Evolutionary conservation across 1,139 yeast species (phyloP), one percentile per base, ranked within the genome.

Genomic region (Zygosaccharomyces sapae): DNA sequence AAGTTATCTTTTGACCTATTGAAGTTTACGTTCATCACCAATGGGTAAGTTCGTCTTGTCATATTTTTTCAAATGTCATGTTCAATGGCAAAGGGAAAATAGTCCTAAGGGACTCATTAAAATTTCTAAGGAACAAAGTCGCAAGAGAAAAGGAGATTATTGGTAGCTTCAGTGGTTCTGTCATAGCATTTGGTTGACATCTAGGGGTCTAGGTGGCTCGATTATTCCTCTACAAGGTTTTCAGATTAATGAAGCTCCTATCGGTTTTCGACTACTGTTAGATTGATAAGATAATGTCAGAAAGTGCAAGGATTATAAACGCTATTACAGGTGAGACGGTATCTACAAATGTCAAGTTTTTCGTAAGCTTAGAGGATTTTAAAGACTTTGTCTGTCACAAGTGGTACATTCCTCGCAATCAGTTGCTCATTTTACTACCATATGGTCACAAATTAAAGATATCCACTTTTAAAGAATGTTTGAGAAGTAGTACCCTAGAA

Each of bases 361-460:
- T 73, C 54, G 62, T 62, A 44, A 63, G 66, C 3, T 53, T 79
- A 42, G 70, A 70, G 19, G 73, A 76, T 27, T 69, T 81, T 47
- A 78, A 75, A 55, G 68, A 62, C 24, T 77, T 74, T 63, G 67
- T 74, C 54, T 45, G 73, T 46, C 60, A 66, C 6, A 65, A 69
- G 35, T 70, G 79, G 55, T 66, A 63, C 34, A 72, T 75, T 4
- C 70, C 72, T 0, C 47, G 56, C 1, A 76, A 73, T 22, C 76
- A 80, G 54, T 62, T 81, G 38, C 79, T 83, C 54, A 66, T 84
- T n/a, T 65, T 84, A 38, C 75, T 86, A 0, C 79, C 86, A 2
- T 82, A 76, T 65, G 92, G 89, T 0, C 73, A 77, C 41, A 80
- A 77, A 56, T 69, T 83, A 54, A 80, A 77, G 61, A 79, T 72